Evolutionary conservation across 2,329 filamentous ascomycete genomes (phyloP).

Genomic region (Fusarium sp.): DNA sequence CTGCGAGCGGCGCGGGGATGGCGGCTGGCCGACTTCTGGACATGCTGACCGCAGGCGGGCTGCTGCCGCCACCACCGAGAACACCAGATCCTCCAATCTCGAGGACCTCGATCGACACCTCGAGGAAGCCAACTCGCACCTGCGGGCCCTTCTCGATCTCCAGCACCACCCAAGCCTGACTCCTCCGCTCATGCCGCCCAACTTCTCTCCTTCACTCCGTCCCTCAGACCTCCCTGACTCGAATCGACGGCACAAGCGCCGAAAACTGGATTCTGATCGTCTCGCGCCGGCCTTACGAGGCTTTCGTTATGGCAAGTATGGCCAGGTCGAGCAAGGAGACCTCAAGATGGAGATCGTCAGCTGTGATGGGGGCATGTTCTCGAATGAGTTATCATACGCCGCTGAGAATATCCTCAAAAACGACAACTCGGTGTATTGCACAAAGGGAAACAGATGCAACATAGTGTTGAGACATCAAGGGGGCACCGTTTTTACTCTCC

Average conservation of each 20-base stretch:
- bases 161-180: constrained; percentile 44
- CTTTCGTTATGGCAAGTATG: constrained; percentile 85
- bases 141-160: constrained; percentile 54
- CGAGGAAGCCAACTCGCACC: constrained; percentile 54
- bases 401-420: constrained; percentile 85
- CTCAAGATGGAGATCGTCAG: constrained; percentile 87
- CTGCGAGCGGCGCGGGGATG: constrained; percentile 41
- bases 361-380: constrained; percentile 82
- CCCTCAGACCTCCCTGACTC: constrained; percentile 54
- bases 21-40: constrained; percentile 39
- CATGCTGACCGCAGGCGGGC: constrained; percentile 39
- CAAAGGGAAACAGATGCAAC: constrained; percentile 86
- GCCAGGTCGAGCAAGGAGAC: constrained; percentile 83
- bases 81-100: constrained; percentile 40
- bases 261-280: constrained; percentile 73
- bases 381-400: constrained; percentile 69
- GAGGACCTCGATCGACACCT: constrained; percentile 51
- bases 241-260: constrained; percentile 68
- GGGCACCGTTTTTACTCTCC: constrained; percentile 80
- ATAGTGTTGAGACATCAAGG: constrained; percentile 84
- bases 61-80: constrained; percentile 27
- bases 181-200: constrained; percentile 43
- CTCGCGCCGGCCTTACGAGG: constrained; percentile 58
- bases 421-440: constrained; percentile 88
- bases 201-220: constrained; percentile 47